phyloP scores from a whole-genome alignment of 495 filamentous ascomycete genomes.

The Penicillium riverlandense region DNA sequence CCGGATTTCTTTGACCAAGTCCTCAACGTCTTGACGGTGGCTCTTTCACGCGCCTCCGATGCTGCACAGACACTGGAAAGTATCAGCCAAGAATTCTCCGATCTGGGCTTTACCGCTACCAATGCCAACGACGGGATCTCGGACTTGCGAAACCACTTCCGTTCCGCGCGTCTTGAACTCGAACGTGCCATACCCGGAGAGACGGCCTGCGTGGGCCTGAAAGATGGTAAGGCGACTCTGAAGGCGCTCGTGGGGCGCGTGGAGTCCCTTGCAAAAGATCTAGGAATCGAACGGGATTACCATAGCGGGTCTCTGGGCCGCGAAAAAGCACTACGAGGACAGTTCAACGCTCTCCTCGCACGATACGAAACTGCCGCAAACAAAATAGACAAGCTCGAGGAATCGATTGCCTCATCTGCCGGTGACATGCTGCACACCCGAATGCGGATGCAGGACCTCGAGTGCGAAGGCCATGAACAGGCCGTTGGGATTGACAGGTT shows the following conservation, averaged over 20 bases:
- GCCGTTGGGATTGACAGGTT: conserved; percentile 52
- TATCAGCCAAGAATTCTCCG: conserved; percentile 34
- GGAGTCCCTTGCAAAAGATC: conserved; percentile 26
- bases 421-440: conserved; percentile 39
- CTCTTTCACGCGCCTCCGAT: conserved; percentile 31
- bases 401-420: conserved; percentile 49
- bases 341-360: conserved; percentile 35
- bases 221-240: conserved; percentile 32
- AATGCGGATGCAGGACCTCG: conserved; percentile 39
- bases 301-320: conserved; percentile 25
- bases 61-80: conserved; percentile 28
- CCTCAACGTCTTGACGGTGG: conserved; percentile 21
- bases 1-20: conserved; percentile 31
- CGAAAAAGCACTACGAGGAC: conserved; percentile 30
- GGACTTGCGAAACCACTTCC: conserved; percentile 46
- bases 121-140: conserved; percentile 42
- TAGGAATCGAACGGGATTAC: conserved; percentile 23
- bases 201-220: conserved; percentile 33
- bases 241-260: conserved; percentile 29
- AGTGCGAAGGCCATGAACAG: conserved; percentile 48
- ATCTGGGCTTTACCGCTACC: conserved; percentile 48
- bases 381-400: conserved; percentile 45
- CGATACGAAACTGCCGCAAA: conserved; percentile 32
- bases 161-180: conserved; percentile 59
- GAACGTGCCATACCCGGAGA: conserved; percentile 64